These are phyloP conservation scores for Heritiera fomes DNA, from an alignment of 345 rosid species.

Conservation along the genomic window DNA sequence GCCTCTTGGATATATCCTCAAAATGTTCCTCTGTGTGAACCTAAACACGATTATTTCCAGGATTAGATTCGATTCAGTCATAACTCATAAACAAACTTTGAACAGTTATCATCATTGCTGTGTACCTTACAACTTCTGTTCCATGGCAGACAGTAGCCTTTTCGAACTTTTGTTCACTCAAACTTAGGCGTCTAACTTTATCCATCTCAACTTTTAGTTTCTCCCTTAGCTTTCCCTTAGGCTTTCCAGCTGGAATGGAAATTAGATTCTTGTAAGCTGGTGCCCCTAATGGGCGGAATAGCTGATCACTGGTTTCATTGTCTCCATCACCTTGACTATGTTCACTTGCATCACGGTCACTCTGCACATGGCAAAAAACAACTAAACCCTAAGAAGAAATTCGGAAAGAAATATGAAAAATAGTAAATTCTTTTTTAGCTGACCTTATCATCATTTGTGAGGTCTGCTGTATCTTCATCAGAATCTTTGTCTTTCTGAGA, in stretches of 20 bases:
- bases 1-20: slow-evolving; percentile 75
- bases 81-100: neutral
- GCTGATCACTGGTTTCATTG: slow-evolving; percentile 35
- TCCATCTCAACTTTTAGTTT: slow-evolving; percentile 49
- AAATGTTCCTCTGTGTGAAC: slow-evolving; percentile 68
- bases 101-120: neutral
- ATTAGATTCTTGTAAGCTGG: slow-evolving; percentile 55
- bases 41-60: slow-evolving; percentile 27
- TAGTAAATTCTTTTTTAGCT: neutral
- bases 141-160: slow-evolving; percentile 54
- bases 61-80: neutral
- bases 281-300: slow-evolving; percentile 30
- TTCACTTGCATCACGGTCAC: slow-evolving; percentile 45
- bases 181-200: slow-evolving; percentile 61
- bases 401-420: neutral
- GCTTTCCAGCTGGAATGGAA: slow-evolving; percentile 60
- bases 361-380: slow-evolving; percentile 28
- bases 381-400: neutral
- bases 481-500: slow-evolving; percentile 37
- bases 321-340: slow-evolving; percentile 30
- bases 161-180: slow-evolving; percentile 64
- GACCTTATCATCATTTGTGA: slow-evolving; percentile 39
- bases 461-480: slow-evolving; percentile 42
- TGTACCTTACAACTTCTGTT: slow-evolving; percentile 59
- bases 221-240: slow-evolving; percentile 49